phyloP scores from a whole-genome alignment of 192 early-diverging fungal species.

The Gigaspora rosea region DNA sequence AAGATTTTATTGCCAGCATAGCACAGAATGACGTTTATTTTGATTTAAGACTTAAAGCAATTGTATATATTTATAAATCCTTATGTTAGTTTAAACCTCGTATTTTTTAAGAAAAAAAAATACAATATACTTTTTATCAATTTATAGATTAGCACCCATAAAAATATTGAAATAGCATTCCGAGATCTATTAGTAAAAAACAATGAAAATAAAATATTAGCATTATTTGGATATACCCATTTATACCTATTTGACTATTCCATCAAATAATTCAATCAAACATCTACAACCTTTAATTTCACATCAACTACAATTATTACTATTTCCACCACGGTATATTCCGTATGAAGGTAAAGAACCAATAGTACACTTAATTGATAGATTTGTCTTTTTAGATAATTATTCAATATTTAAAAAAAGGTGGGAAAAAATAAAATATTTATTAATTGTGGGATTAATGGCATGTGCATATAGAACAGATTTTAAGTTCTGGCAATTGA shows the following conservation, averaged over 20 bases:
- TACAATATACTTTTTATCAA: neutral
- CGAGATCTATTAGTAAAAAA: conserved; percentile 18
- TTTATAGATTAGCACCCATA: neutral
- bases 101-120: neutral
- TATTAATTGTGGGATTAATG: conserved; percentile 13
- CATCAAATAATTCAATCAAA: neutral
- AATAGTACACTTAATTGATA: conserved; percentile 26
- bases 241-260: neutral
- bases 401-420: neutral
- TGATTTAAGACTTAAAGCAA: conserved; percentile 9
- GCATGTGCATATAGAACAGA: conserved; percentile 1
- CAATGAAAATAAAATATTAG: neutral
- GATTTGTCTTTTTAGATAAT: neutral
- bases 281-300: neutral
- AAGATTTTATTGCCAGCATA: conserved; percentile 5
- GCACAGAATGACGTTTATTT: conserved; percentile 21
- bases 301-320: conserved; percentile 7
- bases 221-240: conserved; percentile 19
- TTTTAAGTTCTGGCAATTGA: conserved; percentile 4
- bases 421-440: neutral
- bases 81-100: neutral
- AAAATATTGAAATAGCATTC: neutral
- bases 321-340: conserved; percentile 28
- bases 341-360: conserved; percentile 28
- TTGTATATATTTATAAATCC: neutral